phyloP scores from a whole-genome alignment of 2,329 filamentous ascomycete genomes.

The Magnaporthiopsis rhizophila region DNA sequence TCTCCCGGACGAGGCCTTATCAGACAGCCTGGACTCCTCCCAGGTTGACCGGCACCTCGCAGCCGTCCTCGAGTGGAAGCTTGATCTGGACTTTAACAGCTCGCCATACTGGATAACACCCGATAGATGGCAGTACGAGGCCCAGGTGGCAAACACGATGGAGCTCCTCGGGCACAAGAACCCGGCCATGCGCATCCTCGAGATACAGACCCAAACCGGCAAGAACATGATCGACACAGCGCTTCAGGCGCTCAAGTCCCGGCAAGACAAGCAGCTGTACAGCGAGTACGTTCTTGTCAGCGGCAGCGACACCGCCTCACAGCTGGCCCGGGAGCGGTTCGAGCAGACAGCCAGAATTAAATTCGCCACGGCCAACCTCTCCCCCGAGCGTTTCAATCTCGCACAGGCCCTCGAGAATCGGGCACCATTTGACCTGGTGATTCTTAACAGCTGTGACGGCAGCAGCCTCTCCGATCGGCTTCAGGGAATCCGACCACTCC shows the following conservation, averaged over 20 bases:
- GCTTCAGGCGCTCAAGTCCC: not conserved
- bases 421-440: constrained; percentile 1
- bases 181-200: constrained; percentile 15
- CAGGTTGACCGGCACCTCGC: constrained; percentile 2
- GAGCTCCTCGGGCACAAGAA: constrained; percentile 13
- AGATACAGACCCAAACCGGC: not conserved
- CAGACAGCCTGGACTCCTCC: not conserved
- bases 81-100: constrained; percentile 9
- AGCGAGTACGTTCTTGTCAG: not conserved
- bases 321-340: not conserved
- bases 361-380: not conserved
- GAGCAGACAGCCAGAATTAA: not conserved
- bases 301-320: not conserved
- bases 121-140: not conserved
- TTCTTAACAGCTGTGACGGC: not conserved
- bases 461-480: not conserved
- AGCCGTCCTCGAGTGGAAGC: constrained; percentile 9
- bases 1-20: not conserved
- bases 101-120: not conserved
- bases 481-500: not conserved
- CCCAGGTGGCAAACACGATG: not conserved
- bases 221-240: not conserved
- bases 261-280: not conserved
- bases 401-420: not conserved
- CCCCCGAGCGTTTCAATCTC: not conserved